These are phyloP conservation scores for Cylindrotheca fusiformis DNA, from an alignment of 108 stramenopile species.

Conservation along the genomic window DNA sequence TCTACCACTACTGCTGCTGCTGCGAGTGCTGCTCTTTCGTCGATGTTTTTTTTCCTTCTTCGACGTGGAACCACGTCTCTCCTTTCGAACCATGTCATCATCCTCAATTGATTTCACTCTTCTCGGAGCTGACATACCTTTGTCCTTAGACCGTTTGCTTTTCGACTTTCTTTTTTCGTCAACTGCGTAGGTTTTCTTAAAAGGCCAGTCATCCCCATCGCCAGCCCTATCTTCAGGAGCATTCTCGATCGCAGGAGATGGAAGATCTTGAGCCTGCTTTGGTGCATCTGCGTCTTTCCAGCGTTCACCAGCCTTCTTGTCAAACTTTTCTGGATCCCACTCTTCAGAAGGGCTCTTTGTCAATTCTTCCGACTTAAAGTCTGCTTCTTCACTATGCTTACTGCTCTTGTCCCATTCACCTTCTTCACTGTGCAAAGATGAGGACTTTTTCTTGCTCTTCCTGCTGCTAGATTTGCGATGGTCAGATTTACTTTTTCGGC, in stretches of 20 bases:
- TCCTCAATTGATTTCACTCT: conserved; percentile 10
- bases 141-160: conserved; percentile 11
- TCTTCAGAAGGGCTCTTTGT: not conserved
- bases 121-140: not conserved
- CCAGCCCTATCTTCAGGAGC: conserved; percentile 1
- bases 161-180: conserved; percentile 14
- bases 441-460: not conserved
- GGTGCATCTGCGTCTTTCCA: conserved; percentile 18
- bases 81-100: conserved; percentile 4
- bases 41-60: conserved; percentile 1
- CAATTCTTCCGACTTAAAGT: not conserved
- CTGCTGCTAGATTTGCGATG: not conserved
- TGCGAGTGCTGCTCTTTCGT: not conserved
- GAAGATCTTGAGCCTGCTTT: conserved; percentile 14
- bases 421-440: no score
- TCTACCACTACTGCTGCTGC: not conserved
- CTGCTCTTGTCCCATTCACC: no score
- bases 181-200: conserved; percentile 11
- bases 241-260: conserved; percentile 19
- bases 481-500: not conserved
- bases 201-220: conserved; percentile 19
- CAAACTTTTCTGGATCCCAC: conserved; percentile 22
- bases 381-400: not conserved
- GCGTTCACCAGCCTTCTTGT: conserved; percentile 11
- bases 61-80: not conserved